Evolutionary conservation across 1,284 basidiomycete species (phyloP).

Genomic region (Vanrija sp.): DNA sequence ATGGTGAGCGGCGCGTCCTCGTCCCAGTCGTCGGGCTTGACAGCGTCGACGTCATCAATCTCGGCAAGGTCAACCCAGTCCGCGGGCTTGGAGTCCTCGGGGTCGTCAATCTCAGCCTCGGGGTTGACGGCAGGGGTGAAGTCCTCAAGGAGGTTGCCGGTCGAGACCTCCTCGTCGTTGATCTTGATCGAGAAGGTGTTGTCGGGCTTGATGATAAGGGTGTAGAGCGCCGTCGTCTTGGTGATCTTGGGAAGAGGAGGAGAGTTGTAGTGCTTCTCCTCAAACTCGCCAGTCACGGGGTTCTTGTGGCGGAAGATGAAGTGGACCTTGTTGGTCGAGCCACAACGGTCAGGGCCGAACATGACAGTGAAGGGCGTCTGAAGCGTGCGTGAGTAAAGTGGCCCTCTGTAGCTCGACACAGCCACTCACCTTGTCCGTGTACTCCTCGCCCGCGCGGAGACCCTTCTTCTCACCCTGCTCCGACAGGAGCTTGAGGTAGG

Average conservation of each 20-base stretch:
- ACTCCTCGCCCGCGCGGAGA: conserved; percentile 89
- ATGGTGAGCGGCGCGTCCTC: conserved; percentile 91
- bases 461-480: conserved; percentile 59
- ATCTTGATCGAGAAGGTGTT: conserved; percentile 91
- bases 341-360: conserved; percentile 72
- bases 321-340: conserved; percentile 63
- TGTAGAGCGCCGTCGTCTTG: conserved; percentile 88
- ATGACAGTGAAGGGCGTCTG: conserved; percentile 93
- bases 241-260: conserved; percentile 81
- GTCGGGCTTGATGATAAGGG: conserved; percentile 85
- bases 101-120: conserved; percentile 82
- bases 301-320: conserved; percentile 98
- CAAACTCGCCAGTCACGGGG: conserved; percentile 82
- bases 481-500: conserved; percentile 91
- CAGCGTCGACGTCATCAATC: conserved; percentile 80
- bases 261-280: conserved; percentile 91
- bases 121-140: conserved; percentile 96
- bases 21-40: conserved; percentile 94
- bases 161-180: conserved; percentile 77
- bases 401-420: conserved; percentile 4
- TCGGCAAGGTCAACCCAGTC: conserved; percentile 89
- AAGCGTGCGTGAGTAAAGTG: too few species aligned
- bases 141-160: conserved; percentile 86
- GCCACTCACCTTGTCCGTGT: conserved; percentile 66
- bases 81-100: conserved; percentile 81